Percentiles rank a stretch among this genome's conserved stretches.
These are phyloP conservation scores for Spiraea crenata DNA, from an alignment of 331 rosid species.

Conservation along the genomic window DNA sequence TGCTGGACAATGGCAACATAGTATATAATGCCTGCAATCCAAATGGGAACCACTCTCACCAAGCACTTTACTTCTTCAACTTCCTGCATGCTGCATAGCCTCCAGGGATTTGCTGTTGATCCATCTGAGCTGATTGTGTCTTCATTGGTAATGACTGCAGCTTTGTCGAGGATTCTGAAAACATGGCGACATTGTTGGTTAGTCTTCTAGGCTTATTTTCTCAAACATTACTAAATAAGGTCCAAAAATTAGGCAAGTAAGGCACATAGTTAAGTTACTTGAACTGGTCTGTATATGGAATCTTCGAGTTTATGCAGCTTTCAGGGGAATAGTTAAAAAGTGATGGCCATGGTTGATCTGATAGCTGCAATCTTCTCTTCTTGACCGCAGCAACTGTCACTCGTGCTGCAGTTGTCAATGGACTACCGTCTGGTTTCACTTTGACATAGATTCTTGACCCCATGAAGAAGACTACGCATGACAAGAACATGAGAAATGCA, in stretches of 20 bases:
- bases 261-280: conserved; percentile 38
- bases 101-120: conserved; percentile 69
- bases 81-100: conserved; percentile 71
- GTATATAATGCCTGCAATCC: conserved; percentile 58
- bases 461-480: conserved; percentile 50
- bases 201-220: not conserved
- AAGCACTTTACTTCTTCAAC: conserved; percentile 84
- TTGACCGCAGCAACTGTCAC: conserved; percentile 52
- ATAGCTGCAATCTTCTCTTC: conserved; percentile 48
- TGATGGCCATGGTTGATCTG: conserved; percentile 42
- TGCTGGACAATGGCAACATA: conserved; percentile 53
- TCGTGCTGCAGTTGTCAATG: conserved; percentile 50
- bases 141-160: conserved; percentile 55
- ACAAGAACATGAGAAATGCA: conserved; percentile 68
- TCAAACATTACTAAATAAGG: not conserved
- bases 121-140: conserved; percentile 61
- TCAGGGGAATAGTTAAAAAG: conserved; percentile 47
- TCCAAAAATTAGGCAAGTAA: not conserved
- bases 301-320: conserved; percentile 54
- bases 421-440: conserved; percentile 66
- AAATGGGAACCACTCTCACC: conserved; percentile 66
- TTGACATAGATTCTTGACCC: conserved; percentile 70
- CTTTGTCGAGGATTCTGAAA: conserved; percentile 68
- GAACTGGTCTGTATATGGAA: conserved; percentile 62
- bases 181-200: not conserved